A percentile compares a stretch with the other conserved stretches of the same genome.
Evolutionary conservation across 768 basidiomycete genomes (phyloP).

Genomic region (Candolleomyces eurysporus): DNA sequence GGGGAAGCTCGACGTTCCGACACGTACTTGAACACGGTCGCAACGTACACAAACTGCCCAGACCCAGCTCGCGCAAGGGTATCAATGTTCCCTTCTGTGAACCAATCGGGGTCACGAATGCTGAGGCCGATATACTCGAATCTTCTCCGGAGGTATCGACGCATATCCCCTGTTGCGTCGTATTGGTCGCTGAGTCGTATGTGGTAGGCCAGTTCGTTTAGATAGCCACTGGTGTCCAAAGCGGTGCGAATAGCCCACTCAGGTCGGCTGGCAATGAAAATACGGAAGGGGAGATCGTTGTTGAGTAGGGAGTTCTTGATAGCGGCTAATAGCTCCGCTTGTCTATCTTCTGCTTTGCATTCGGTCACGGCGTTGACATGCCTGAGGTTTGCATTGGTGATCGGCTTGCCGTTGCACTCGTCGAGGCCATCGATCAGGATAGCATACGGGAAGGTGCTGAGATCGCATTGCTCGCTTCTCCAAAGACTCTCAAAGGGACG

Average conservation of each 20-base stretch:
- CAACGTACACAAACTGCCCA: constrained; percentile 5
- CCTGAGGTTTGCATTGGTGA: too few species aligned
- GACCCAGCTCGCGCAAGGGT: neutral
- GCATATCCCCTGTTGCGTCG: neutral
- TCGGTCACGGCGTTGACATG: too few species aligned
- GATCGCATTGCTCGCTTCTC: too few species aligned
- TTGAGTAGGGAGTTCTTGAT: neutral
- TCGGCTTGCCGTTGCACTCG: neutral
- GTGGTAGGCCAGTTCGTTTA: neutral
- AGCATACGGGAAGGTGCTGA: neutral
- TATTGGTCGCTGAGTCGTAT: neutral
- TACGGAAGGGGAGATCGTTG: neutral
- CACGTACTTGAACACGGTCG: neutral
- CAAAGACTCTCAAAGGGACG: too few species aligned
- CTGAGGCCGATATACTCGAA: neutral
- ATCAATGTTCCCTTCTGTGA: neutral
- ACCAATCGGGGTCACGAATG: neutral
- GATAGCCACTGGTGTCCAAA: neutral
- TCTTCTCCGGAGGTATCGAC: neutral
- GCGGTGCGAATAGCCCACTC: neutral
- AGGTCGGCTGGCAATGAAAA: constrained; percentile 4
- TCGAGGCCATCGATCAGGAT: constrained; percentile 8
- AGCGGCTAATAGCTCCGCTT: neutral
- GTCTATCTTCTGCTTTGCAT: neutral
- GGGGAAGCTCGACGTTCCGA: neutral